A percentile compares a stretch with the other conserved stretches of the same genome.
phyloP scores from a whole-genome alignment of 306 rosid species.

The Lithocarpus polystachyus region DNA sequence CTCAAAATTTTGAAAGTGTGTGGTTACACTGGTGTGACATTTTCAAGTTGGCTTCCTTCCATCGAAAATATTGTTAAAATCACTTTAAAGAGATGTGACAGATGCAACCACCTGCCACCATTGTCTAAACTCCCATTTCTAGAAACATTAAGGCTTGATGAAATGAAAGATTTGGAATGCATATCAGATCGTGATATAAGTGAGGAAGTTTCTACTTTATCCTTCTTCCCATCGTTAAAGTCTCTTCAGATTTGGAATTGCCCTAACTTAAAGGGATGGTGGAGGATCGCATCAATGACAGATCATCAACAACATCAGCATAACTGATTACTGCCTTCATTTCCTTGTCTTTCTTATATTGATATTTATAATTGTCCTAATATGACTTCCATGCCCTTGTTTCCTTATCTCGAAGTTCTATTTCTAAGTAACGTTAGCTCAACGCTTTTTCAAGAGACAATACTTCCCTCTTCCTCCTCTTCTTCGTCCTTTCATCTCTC shows the following conservation, averaged over 20 bases:
- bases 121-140: not conserved
- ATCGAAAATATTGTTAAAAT: not conserved
- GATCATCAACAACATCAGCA: not conserved
- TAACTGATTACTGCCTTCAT: not conserved
- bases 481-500: too few species aligned
- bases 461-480: too few species aligned
- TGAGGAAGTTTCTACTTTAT: not conserved
- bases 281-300: not conserved
- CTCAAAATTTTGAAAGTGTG: conserved; percentile 7
- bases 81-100: not conserved
- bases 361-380: not conserved
- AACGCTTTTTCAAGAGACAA: not conserved
- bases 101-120: not conserved
- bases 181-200: not conserved
- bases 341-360: conserved; percentile 1
- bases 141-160: too few species aligned
- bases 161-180: not conserved
- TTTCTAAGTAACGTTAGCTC: not conserved
- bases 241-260: accelerated
- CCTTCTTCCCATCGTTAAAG: not conserved
- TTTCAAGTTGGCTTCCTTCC: conserved; percentile 4
- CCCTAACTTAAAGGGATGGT: conserved; percentile 20
- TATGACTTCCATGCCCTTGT: conserved; percentile 17
- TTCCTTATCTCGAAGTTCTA: not conserved
- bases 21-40: conserved; percentile 19